Percentiles rank a stretch among this genome's conserved stretches.
Conservation (phyloP, 2,329 filamentous ascomycete genomes). For the Fusarium tjaetaba region DNA sequence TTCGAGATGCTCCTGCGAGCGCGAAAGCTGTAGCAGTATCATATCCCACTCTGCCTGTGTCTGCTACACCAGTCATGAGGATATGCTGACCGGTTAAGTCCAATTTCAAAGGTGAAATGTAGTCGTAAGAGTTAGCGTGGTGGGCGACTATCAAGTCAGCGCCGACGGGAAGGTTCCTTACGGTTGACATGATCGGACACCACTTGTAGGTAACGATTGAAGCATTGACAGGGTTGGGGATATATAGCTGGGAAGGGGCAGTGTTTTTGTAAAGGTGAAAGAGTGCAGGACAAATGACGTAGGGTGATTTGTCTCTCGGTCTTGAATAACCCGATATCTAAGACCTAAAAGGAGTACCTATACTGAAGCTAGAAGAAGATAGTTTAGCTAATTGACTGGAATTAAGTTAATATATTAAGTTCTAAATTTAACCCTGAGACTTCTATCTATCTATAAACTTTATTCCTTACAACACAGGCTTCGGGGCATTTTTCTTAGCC, state of each 20-base stretch:
- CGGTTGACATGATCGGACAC: background rate
- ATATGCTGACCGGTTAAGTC: background rate
- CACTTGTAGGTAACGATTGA: accelerated
- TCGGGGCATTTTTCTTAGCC: too few species aligned
- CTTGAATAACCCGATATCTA: background rate
- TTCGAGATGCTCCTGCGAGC: background rate
- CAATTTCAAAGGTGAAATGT: background rate
- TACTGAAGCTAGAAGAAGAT: too few species aligned
- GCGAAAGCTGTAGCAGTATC: background rate
- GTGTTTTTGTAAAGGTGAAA: background rate
- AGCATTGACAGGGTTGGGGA: accelerated
- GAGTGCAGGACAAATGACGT: background rate
- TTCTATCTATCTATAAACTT: too few species aligned
- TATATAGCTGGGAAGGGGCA: accelerated
- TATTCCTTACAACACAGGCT: too few species aligned
- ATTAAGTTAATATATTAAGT: too few species aligned
- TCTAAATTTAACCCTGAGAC: too few species aligned
- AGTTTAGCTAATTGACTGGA: too few species aligned
- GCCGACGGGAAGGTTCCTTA: background rate
- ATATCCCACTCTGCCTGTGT: background rate
- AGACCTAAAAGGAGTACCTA: too few species aligned
- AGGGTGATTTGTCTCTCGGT: background rate
- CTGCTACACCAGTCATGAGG: background rate
- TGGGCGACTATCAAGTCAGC: background rate
- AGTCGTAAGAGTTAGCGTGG: background rate